These are phyloP conservation scores for Russula sp. DNA, from an alignment of 768 basidiomycete genomes.

Conservation along the genomic window DNA sequence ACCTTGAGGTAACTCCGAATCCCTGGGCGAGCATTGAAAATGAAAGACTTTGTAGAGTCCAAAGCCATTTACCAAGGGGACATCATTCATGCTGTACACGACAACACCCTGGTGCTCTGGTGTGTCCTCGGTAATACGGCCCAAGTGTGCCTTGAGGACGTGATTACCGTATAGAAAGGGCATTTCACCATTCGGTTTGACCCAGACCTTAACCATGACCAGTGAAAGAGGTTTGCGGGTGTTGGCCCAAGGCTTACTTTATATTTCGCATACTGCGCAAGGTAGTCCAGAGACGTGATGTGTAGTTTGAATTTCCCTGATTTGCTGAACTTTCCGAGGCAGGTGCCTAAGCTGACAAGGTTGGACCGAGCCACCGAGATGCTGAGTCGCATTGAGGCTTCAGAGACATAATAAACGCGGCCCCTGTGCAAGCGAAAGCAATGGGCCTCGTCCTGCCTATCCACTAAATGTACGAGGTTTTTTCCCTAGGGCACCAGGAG, in stretches of 20 bases:
- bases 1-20: slow-evolving; percentile 94
- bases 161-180: slow-evolving; percentile 99
- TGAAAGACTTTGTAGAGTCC: neutral
- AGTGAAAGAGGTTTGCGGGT: neutral
- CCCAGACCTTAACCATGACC: slow-evolving; percentile 68
- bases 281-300: slow-evolving; percentile 84
- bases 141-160: slow-evolving; percentile 97
- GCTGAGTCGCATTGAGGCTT: slow-evolving; percentile 86
- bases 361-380: slow-evolving; percentile 91
- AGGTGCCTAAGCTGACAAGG: slow-evolving; percentile 88
- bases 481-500: slow-evolving; percentile 56
- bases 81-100: slow-evolving; percentile 91
- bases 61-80: slow-evolving; percentile 59
- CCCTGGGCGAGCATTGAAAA: slow-evolving; percentile 47
- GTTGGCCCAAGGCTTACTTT: slow-evolving; percentile 52
- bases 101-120: slow-evolving; percentile 99
- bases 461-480: slow-evolving; percentile 92
- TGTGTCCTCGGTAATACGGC: slow-evolving; percentile 96
- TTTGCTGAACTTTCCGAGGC: slow-evolving; percentile 97
- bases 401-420: slow-evolving; percentile 94
- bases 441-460: slow-evolving; percentile 88
- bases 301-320: slow-evolving; percentile 97
- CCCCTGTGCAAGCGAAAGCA: slow-evolving; percentile 95
- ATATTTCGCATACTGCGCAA: slow-evolving; percentile 96
- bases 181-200: slow-evolving; percentile 99